Evolutionary conservation across 345 rosid species (phyloP).

Genomic region (Psidium guajava): DNA sequence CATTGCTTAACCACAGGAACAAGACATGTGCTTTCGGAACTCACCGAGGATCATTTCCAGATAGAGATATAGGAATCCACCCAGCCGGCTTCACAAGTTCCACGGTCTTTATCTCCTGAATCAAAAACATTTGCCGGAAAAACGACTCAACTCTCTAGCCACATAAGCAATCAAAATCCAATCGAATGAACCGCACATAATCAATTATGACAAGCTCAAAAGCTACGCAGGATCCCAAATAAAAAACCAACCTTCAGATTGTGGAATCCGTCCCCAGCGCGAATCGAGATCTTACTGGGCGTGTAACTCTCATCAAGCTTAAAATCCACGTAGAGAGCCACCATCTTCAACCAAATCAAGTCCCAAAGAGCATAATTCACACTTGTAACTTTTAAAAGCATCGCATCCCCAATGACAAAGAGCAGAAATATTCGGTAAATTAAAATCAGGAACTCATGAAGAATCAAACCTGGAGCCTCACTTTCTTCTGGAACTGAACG

Average conservation of each 20-base stretch:
- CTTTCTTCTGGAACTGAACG: constrained; percentile 95
- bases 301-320: constrained; percentile 96
- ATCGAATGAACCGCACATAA: not conserved
- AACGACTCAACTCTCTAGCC: not conserved
- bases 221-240: not conserved
- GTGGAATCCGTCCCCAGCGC: constrained; percentile 93
- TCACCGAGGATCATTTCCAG: constrained; percentile 85
- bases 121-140: not conserved
- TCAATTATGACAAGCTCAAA: not conserved
- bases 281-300: constrained; percentile 74
- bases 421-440: not conserved
- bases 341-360: constrained; percentile 33
- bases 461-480: constrained; percentile 59
- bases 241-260: constrained; percentile 57
- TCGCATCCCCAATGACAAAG: not conserved
- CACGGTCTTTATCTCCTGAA: constrained; percentile 75
- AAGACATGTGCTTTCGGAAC: not conserved
- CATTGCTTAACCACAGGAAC: not conserved
- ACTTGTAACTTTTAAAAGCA: not conserved
- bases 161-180: not conserved
- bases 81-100: constrained; percentile 85
- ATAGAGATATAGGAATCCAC: constrained; percentile 67
- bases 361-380: not conserved
- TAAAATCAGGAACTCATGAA: not conserved
- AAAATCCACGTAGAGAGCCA: constrained; percentile 70